Evolutionary conservation across 805 yeast species (phyloP), one percentile per base, ranked within the genome.

Genomic region (Pichia membranifaciens): DNA sequence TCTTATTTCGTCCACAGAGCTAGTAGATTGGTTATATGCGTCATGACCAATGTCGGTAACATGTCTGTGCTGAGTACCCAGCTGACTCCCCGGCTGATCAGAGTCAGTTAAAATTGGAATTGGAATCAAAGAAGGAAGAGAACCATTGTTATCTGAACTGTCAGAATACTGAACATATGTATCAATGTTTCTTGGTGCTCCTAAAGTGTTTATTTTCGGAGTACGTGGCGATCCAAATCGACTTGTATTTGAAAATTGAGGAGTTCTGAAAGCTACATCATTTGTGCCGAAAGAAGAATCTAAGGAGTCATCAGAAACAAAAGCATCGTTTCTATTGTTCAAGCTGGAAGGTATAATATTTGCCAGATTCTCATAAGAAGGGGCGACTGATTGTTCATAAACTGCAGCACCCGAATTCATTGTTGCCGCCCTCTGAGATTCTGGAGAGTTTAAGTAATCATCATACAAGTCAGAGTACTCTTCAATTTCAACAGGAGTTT

Each of bases 381-480:
- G 44, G 13, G 9, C 33, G 32, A 44, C 45, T 13, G 47, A 39
- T 39, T 48, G 51, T 18, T 39, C 51, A 35, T 48, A 48, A 39
- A 48, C 38, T 3, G 51, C 51, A 17, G 51, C 47, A 40, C 38
- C 31, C 16, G 51, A 44, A 35, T 44, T 43, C 32, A 43, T 23
- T 15, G 51, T 44, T 9, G 31, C 32, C 17, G 23, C 12, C 22
- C 40, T 17, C 15, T 33, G 44, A 29, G 38, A 20, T 23, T 46
- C 42, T 18, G 51, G 51, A 6, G 54, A 52, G 17, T 51, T 51
- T 35, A 62, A 16, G 41, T 62, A 62, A 21, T 58, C 63, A 32
- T 62, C 67, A 41, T 62, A 62, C 1, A 61, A 43, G 25, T 60
- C 64, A 0, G 62, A 56, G 22, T 54, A 51, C 13, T 61, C 62